Base-by-base conservation (phyloP, 352 stramenopile genomes). In the Phytophthora crassamura region DNA sequence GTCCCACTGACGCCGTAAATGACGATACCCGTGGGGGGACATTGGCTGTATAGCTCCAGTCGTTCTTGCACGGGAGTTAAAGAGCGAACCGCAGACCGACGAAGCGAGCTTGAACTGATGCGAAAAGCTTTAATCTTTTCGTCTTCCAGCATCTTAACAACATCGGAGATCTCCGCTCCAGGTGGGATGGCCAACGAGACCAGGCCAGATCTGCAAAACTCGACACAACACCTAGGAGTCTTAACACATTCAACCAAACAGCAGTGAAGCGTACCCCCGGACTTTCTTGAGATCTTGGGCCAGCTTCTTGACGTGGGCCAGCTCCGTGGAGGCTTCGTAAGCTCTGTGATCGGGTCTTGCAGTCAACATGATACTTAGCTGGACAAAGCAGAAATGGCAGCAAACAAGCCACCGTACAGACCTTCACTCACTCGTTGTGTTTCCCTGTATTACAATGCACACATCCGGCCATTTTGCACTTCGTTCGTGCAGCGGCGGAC, bases 291-390 rank as follows among this genome's bases (percentile, higher is more conserved):
- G 93, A 62, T 94, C 99, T 80, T 99, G 99, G 79, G 99, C 99
- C 30, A 99, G 92, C 89, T 99, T 99, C 89, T 99, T 99, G 34
- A 99, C 95, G 82, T 99, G 99, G 90, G 99, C 99, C 64, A 99
- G 98, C 81, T 99, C 97, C 58, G 99, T 97, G 80, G 99, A 97
- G 48, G 95, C 88, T 55, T 98, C 93, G 48, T 87, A 80, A 52
- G 58, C 45, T 25, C 22, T 25, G 22, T 25, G 22, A 25, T 25
- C 22, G 22, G 22, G 22, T 25, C 22, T 25, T 25, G 22, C 3
- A 25, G 22, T 25, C 22, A 3, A 25, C 22, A 25, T 25, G 22
- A 25, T 1, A 25, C 22, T 25, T 25, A 3, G 22, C 22, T 25
- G 22, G 22, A 25, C 22, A 25, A 25, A 25, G 22, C 22, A 25